Evolutionary conservation across 73 alveolate species (phyloP), one percentile per base, ranked within the genome.

Genomic region (Paramecium biaurelia): DNA sequence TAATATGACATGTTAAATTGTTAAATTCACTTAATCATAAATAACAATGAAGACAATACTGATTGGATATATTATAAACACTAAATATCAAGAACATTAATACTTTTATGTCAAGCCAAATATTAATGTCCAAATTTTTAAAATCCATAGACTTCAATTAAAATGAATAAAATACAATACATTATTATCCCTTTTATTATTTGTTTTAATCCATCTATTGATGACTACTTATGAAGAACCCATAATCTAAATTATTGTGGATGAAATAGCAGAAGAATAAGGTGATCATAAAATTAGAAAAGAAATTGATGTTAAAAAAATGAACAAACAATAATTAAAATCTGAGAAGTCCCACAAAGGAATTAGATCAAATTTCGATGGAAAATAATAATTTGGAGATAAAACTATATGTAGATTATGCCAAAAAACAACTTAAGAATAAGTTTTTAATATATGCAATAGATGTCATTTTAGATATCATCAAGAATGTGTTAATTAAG

Each of bases 321-420:
- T 18, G 68, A 53, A 53, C 68, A 53, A 53, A 18, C 11, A 53
- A 53, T 18, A 18, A 53, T 53, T 53, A 2, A 53, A 53, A 9
- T 3, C 30, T 1, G 68, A 53, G 3, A 53, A 53, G 32, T 1
- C 63, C 8, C 26, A 53, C 18, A 53, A 53, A 53, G 68, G 26
- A 53, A 1, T 53, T 53, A 53, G 68, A 53, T 53, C 68, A 5
- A 53, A 53, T 53, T 53, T 79, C 12, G 90, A 79, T 79, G 90
- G 90, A n/a, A 79, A 79, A 45, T 34, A 79, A 42, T 41, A 79
- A 47, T 79, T 79, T 21, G 90, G 90, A 47, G 90, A 79, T 34
- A 79, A 79, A 47, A 14, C 70, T 10, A 79, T 79, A 30, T 79
- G 90, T 45, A 21, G 90, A 43, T 26, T 79, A 41, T 79, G 90